Base-by-base conservation (phyloP, 208 protist genomes). In the Crithidia bombi region DNA sequence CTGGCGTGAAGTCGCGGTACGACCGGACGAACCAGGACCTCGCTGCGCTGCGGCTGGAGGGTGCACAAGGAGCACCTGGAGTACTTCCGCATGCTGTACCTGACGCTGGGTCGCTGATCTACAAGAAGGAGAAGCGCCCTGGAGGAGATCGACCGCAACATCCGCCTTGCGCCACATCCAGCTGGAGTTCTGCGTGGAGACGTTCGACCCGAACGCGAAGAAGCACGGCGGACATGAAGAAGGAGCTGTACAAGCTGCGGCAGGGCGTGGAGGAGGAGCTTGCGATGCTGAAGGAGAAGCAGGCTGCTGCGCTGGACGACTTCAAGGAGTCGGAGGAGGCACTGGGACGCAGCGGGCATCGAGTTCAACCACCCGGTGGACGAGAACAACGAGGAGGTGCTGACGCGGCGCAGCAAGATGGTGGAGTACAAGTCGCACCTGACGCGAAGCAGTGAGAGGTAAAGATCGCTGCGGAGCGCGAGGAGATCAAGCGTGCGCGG, bases 401-500 rank as follows among this genome's bases (percentile, higher is more conserved):
- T 93, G 62, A 83, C 7, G 10, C 81, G 89, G 36, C 85, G 89
- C 73, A 89, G 81, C 76, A 91, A 94, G 81, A 94, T 94, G 69
- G 84, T 94, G 52, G 85, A 91, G 78, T 94, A 94, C 85, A 73
- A 75, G 57, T 74, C 89, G n/a, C 86, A 94, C 72, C 70, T 94
- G 69, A n/a, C n/a, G 64, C 86, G 54, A 94, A 91, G 78, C 85
- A 91, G 66, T 83, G 92, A 69, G 89, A 94, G 77, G 89, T 94
- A 51, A 91, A 89, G 86, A 91, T 94, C 51, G 89, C 89, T 17
- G 89, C 89, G 7, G 89, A 94, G 75, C 81, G 89, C 72, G 86
- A 93, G 87, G 88, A 94, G 77, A 85, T 94, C 70, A 91, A 91
- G 67, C 72, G 88, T 17, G 88, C 88, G 3, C 79, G 81, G 14